Percentiles rank a stretch among this genome's conserved stretches.
Conservation (phyloP, 225 moss, liverwort and hornwort species). For the Takakia lepidozioides region DNA sequence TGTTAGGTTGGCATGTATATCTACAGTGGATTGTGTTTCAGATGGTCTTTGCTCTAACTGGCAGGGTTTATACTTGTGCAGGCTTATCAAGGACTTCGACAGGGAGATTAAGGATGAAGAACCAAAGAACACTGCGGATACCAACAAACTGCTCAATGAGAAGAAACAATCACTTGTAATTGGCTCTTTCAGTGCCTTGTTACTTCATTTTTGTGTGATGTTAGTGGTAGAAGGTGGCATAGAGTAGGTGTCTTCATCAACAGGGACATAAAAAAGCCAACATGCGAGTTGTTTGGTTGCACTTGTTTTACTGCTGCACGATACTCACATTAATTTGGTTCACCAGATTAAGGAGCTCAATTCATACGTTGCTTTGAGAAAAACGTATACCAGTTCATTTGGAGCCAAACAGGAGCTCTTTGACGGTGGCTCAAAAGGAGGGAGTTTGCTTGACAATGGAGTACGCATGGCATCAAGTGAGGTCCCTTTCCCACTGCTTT, state of each 20-base stretch:
- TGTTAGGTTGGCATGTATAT: too few relatives aligned
- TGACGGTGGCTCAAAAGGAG: constrained; percentile 60
- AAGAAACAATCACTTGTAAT: constrained; percentile 85
- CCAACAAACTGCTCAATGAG: constrained; percentile 72
- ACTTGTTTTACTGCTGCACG: too few relatives aligned
- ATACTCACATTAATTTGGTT: constrained; percentile 1
- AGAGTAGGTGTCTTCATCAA: too few relatives aligned
- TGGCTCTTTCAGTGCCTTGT: too few relatives aligned
- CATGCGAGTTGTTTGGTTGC: too few relatives aligned
- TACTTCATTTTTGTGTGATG: too few relatives aligned
- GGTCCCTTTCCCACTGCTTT: neutral
- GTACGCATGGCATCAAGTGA: constrained; percentile 59
- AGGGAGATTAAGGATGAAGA: constrained; percentile 90
- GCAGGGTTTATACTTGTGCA: constrained; percentile 16
- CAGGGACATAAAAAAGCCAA: too few relatives aligned
- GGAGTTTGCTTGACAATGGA: constrained; percentile 43
- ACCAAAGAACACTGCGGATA: constrained; percentile 45
- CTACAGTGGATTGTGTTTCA: neutral
- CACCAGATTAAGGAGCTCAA: constrained; percentile 83
- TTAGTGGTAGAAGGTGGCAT: too few relatives aligned
- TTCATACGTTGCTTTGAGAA: constrained; percentile 88
- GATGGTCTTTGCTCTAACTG: neutral
- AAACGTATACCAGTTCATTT: constrained; percentile 88
- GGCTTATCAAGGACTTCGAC: constrained; percentile 94
- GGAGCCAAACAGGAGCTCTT: constrained; percentile 81